Evolutionary conservation across 2,329 filamentous ascomycete species (phyloP).

Genomic region (Nakataea oryzae): DNA sequence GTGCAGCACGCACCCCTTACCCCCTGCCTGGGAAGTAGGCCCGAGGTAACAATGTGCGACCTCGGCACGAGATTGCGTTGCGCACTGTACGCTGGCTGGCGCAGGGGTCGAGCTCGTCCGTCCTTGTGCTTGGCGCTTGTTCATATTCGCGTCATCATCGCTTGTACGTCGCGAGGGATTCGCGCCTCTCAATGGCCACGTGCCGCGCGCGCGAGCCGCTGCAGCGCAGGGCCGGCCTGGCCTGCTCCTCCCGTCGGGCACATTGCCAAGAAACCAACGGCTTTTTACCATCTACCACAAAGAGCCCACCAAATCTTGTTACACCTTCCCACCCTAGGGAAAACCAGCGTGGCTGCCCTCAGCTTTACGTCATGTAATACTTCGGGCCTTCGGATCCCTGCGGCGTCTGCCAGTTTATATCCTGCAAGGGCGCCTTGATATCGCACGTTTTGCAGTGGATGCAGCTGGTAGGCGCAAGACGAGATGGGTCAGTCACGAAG

Average conservation of each 20-base stretch:
- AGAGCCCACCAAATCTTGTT: background rate
- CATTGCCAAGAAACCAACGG: background rate
- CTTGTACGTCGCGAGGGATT: background rate
- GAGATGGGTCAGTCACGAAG: conserved; percentile 14
- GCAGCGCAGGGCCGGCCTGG: too few species aligned
- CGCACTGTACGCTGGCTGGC: background rate
- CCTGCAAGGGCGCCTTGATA: conserved; percentile 93
- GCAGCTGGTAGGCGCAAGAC: conserved; percentile 47
- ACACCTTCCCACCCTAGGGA: background rate
- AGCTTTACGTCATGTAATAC: conserved; percentile 55
- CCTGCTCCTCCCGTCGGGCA: background rate
- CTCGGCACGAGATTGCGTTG: background rate
- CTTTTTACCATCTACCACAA: background rate
- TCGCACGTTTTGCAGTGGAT: conserved; percentile 99
- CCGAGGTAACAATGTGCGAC: background rate
- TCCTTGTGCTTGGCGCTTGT: background rate
- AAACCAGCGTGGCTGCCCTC: background rate
- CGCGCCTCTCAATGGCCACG: background rate
- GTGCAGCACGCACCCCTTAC: background rate
- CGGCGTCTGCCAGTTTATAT: conserved; percentile 95
- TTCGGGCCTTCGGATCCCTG: conserved; percentile 77
- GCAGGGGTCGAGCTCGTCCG: background rate
- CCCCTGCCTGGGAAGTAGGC: background rate
- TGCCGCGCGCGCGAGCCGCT: too few species aligned
- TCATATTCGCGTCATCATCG: background rate